Evolutionary conservation across 371 early-diverging fungal genomes (phyloP).

Genomic region (Umbelopsis sp.): DNA sequence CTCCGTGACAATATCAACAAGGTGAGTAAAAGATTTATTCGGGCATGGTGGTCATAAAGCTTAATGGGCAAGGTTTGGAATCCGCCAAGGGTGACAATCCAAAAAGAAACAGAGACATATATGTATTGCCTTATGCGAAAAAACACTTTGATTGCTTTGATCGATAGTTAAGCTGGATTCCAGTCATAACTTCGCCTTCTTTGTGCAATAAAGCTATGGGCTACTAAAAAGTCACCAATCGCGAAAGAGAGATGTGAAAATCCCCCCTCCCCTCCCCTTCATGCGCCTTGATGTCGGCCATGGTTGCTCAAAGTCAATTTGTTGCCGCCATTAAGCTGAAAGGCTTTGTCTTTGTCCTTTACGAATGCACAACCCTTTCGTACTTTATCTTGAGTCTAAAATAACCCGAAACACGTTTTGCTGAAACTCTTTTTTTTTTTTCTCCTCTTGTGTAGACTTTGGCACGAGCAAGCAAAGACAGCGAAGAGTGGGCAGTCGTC

Average conservation of each 20-base stretch:
- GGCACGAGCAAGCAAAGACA: constrained; percentile 27
- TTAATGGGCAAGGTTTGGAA: neutral
- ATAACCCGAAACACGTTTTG: neutral
- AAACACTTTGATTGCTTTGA: constrained; percentile 6
- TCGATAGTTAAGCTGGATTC: constrained; percentile 15
- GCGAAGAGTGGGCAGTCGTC: constrained; percentile 28
- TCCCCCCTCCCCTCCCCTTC: neutral
- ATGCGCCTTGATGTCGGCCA: constrained; percentile 20
- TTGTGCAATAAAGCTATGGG: constrained; percentile 17
- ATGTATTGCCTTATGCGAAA: neutral
- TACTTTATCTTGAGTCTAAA: too few relatives aligned
- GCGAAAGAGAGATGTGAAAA: constrained; percentile 17
- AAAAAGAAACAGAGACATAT: constrained; percentile 5
- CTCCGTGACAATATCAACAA: constrained; percentile 24
- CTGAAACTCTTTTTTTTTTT: neutral
- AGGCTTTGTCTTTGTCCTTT: neutral
- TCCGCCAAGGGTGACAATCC: neutral
- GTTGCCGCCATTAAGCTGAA: neutral
- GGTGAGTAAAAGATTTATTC: constrained; percentile 26
- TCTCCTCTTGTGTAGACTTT: constrained; percentile 20
- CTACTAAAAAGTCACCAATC: constrained; percentile 15
- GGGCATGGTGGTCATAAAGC: neutral
- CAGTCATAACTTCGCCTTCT: constrained; percentile 16
- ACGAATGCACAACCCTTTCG: neutral
- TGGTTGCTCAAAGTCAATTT: constrained; percentile 16